These are phyloP conservation scores for Cryptococcus wingfieldii DNA, from an alignment of 1,284 basidiomycete genomes.

Conservation along the genomic window DNA sequence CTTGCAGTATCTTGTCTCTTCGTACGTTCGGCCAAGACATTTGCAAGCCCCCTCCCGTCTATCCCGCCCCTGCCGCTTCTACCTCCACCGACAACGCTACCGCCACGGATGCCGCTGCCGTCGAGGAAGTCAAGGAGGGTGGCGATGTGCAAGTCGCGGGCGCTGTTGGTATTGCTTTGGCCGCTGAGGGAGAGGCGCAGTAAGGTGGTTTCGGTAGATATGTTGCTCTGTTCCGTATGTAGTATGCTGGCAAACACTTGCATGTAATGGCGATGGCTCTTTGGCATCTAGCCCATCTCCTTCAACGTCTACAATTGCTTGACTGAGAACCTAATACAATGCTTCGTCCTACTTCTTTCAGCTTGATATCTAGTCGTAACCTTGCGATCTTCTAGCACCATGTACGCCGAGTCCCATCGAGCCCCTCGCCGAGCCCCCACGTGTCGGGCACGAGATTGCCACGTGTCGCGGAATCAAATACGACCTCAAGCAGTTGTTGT, in stretches of 20 bases:
- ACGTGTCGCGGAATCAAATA: no score
- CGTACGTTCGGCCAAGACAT: slow-evolving; percentile 46
- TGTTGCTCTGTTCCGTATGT: neutral
- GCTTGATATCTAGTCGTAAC: no score
- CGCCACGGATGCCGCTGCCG: slow-evolving; percentile 6
- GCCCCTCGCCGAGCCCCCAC: neutral
- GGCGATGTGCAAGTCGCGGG: slow-evolving; percentile 13
- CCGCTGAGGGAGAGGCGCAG: neutral
- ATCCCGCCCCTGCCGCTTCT: slow-evolving; percentile 10
- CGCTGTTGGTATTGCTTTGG: slow-evolving; percentile 12
- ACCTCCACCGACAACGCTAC: neutral
- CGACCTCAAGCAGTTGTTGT: no score
- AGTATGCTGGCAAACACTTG: neutral
- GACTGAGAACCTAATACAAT: neutral
- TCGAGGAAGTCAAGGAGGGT: slow-evolving; percentile 11
- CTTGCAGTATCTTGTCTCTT: slow-evolving; percentile 37
- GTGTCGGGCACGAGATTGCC: neutral
- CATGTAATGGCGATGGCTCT: neutral
- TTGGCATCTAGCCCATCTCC: no score
- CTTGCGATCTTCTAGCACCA: no score
- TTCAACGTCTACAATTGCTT: neutral
- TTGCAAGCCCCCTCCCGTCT: slow-evolving; percentile 30
- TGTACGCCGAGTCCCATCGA: no score
- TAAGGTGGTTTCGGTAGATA: neutral
- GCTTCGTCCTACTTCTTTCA: no score